Percentiles rank a stretch among this genome's conserved stretches.
phyloP scores from a whole-genome alignment of 2,329 filamentous ascomycete species.

The Aspergillus hortae region DNA sequence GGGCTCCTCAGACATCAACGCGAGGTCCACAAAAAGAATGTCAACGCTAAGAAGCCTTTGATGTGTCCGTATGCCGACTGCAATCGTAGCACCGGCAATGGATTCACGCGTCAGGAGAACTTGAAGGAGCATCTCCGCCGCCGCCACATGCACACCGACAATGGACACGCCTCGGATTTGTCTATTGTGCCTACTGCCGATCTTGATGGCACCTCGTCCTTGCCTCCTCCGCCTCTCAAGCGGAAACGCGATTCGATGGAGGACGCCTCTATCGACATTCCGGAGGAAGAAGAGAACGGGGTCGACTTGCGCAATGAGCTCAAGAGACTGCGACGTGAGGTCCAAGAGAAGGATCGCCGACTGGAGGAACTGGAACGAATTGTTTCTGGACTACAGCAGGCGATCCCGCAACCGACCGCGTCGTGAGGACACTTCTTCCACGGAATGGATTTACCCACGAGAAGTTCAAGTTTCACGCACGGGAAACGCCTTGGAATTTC shows the following conservation, averaged over 20 bases:
- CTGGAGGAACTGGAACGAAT: conserved; percentile 41
- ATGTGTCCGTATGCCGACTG: conserved; percentile 84
- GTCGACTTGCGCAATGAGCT: conserved; percentile 58
- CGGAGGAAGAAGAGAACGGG: conserved; percentile 41
- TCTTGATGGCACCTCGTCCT: conserved; percentile 28
- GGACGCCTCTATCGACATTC: conserved; percentile 19
- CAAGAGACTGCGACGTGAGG: conserved; percentile 64
- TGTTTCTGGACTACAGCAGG: conserved; percentile 34
- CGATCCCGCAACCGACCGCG: conserved; percentile 29
- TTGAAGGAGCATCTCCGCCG: conserved; percentile 88
- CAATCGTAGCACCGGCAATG: conserved; percentile 82
- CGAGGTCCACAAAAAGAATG: conserved; percentile 88
- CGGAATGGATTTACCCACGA: not conserved
- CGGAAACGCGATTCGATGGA: conserved; percentile 33
- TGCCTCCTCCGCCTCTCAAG: conserved; percentile 30
- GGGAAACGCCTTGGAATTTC: not conserved
- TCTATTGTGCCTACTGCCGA: conserved; percentile 29
- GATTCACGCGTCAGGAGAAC: conserved; percentile 91
- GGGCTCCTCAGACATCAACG: conserved; percentile 85
- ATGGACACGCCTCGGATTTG: conserved; percentile 25
- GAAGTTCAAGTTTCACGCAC: not conserved
- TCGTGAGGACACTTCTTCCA: conserved; percentile 13
- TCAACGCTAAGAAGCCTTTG: conserved; percentile 80
- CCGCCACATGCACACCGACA: conserved; percentile 64
- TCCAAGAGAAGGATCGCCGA: conserved; percentile 53